A percentile compares a stretch with the other conserved stretches of the same genome.
Conservation (phyloP, 2,329 filamentous ascomycete species). For the Tolypocladium sp. region DNA sequence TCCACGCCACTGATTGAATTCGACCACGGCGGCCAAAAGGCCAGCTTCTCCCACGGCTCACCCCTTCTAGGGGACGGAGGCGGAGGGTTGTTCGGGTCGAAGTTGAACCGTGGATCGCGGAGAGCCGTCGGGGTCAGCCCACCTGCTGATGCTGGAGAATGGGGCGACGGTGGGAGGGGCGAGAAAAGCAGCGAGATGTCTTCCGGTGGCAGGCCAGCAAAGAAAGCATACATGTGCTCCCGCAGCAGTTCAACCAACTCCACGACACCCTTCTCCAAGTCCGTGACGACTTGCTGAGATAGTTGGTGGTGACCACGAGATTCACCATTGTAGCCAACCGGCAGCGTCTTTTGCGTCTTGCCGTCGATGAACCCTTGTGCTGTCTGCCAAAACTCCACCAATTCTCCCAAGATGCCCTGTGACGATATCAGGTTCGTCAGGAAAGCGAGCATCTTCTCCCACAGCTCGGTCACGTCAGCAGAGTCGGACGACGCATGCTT, state of each 20-base stretch:
- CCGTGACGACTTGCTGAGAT: constrained; percentile 56
- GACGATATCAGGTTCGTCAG: constrained; percentile 66
- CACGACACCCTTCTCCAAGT: constrained; percentile 67
- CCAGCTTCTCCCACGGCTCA: constrained; percentile 85
- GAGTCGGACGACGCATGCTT: constrained; percentile 63
- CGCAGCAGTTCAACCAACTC: constrained; percentile 80
- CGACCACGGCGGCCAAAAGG: constrained; percentile 91
- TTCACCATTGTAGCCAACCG: constrained; percentile 71
- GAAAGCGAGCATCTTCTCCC: constrained; percentile 78
- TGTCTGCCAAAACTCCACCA: constrained; percentile 90
- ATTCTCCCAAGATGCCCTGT: constrained; percentile 76
- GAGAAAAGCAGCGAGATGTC: constrained; percentile 85
- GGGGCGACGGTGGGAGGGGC: constrained; percentile 62
- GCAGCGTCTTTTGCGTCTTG: constrained; percentile 69
- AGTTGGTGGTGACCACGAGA: constrained; percentile 75
- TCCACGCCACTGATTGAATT: constrained; percentile 90
- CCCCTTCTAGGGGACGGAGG: constrained; percentile 69
- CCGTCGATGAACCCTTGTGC: constrained; percentile 85
- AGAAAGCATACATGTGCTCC: constrained; percentile 72
- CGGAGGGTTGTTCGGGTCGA: constrained; percentile 70
- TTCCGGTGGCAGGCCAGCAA: constrained; percentile 79
- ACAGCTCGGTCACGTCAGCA: constrained; percentile 74
- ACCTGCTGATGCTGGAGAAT: constrained; percentile 32
- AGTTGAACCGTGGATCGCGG: constrained; percentile 66
- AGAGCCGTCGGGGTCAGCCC: constrained; percentile 44